Base-by-base conservation (phyloP, 148 eudicot genomes). In the Talinum fruticosum region DNA sequence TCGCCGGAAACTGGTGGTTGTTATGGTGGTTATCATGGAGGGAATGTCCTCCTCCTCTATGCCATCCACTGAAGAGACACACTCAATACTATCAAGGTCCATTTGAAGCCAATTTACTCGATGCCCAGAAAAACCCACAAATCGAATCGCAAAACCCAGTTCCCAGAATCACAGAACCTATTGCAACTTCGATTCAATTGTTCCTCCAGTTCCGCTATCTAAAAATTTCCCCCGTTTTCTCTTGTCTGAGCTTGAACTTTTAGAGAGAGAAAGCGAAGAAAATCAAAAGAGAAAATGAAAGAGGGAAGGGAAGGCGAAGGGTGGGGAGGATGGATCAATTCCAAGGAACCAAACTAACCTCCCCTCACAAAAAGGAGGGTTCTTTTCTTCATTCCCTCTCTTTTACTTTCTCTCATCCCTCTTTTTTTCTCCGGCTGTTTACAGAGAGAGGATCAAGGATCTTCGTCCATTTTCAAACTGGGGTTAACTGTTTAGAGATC, bases 21-120 rank as follows among this genome's bases (percentile, higher is more conserved):
- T 74, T 78, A 29, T 71, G 76, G 79, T 75, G 73, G 59, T 83
- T 68, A 45, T 82, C 69, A 45, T 81, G 51, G 75, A 83, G 28
- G 81, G 83, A 80, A 89, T 83, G 74, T 92, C 97, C 69, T 89
- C 98, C 59, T 90, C 97, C 74, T 86, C 92, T 79, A 89, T 41
- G 16, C 91, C 94, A 85, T 87, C 94, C 41, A 88, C 79, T 12
- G 91, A 86, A n/a, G 90, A 86, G 0, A 89, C 85, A 77, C 98
- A 92, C 85, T 88, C 98, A 37, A 92, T 83, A 68, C 79, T 92
- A 72, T 90, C 90, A 72, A 88, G 75, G 61, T 90, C 95, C 92
- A 90, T 89, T 16, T 36, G 28, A 24, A 19, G 24, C 73, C 69
- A 37, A 47, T 45, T 45, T 2, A 53, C 75, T 79, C 77, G 61